phyloP scores from a whole-genome alignment of 805 yeast species.

The Starmerella floricola region DNA sequence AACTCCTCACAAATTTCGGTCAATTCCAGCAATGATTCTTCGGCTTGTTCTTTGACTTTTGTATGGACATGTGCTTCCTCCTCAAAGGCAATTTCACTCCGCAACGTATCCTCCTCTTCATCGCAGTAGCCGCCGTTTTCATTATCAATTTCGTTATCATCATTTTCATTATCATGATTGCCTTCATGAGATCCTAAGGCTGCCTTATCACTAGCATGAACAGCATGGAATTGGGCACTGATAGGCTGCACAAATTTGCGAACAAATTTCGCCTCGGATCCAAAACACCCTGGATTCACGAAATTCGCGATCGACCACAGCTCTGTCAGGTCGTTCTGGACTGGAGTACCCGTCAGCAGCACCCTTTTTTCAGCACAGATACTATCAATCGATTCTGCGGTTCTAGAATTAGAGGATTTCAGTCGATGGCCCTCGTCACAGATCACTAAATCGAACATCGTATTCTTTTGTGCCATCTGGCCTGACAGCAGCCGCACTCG shows the following conservation, averaged over 20 bases:
- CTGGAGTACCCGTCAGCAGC: slow-evolving; percentile 78
- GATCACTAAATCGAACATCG: slow-evolving; percentile 51
- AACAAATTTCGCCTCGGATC: slow-evolving; percentile 39
- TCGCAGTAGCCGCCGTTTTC: too few species aligned
- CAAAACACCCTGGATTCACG: slow-evolving; percentile 72
- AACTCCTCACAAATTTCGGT: slow-evolving; percentile 52
- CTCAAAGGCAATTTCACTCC: too few species aligned
- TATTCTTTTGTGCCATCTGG: slow-evolving; percentile 1
- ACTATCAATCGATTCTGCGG: slow-evolving; percentile 47
- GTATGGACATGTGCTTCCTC: slow-evolving; percentile 31
- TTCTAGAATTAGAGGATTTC: slow-evolving; percentile 62
- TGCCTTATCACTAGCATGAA: not conserved
- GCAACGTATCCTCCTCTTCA: too few species aligned
- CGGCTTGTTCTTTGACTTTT: slow-evolving; percentile 36
- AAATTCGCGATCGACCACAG: slow-evolving; percentile 72
- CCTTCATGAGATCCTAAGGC: too few species aligned
- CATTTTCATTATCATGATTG: too few species aligned
- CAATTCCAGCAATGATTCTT: slow-evolving; percentile 49
- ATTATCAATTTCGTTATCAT: not conserved
- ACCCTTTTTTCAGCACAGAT: slow-evolving; percentile 47
- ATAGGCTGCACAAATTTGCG: slow-evolving; percentile 58
- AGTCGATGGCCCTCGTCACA: slow-evolving; percentile 95
- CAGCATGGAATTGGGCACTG: slow-evolving; percentile 1
- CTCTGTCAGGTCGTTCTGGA: slow-evolving; percentile 81
- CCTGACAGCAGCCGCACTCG: slow-evolving; percentile 42